These are phyloP conservation scores for Naganishia vishniacii DNA, from an alignment of 768 basidiomycete species.

Conservation along the genomic window DNA sequence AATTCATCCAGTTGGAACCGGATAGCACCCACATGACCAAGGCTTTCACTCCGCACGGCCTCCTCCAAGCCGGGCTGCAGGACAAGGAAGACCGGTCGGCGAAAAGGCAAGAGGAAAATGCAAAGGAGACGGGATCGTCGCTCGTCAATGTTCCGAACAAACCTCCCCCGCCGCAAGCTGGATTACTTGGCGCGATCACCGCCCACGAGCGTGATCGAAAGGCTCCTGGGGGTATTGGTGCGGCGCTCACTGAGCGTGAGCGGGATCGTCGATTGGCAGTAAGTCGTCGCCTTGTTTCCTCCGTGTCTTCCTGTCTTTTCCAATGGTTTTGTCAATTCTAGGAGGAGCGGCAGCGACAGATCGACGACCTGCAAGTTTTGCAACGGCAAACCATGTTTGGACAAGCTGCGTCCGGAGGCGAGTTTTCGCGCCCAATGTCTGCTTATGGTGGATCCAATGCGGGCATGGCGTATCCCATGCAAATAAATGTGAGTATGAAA, in stretches of 20 bases:
- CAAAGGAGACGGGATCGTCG: slow-evolving; percentile 82
- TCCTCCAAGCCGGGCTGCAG: slow-evolving; percentile 89
- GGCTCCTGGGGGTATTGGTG: slow-evolving; percentile 90
- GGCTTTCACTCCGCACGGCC: slow-evolving; percentile 87
- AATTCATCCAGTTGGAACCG: slow-evolving; percentile 67
- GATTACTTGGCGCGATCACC: slow-evolving; percentile 90
- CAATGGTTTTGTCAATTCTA: no score
- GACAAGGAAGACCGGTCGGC: slow-evolving; percentile 95
- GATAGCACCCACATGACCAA: slow-evolving; percentile 70
- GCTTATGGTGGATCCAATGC: slow-evolving; percentile 36
- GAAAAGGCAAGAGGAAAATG: slow-evolving; percentile 87
- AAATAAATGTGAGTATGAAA: slow-evolving; percentile 29
- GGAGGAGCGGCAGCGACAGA: slow-evolving; percentile 86
- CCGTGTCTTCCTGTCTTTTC: no score
- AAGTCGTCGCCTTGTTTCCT: slow-evolving; percentile 30
- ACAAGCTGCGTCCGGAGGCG: slow-evolving; percentile 31
- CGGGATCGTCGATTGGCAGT: slow-evolving; percentile 77
- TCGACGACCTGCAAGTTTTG: slow-evolving; percentile 81
- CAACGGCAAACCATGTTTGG: slow-evolving; percentile 86
- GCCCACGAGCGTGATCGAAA: slow-evolving; percentile 91
- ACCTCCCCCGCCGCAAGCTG: slow-evolving; percentile 89
- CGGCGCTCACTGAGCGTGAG: slow-evolving; percentile 88
- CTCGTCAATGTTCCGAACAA: slow-evolving; percentile 94
- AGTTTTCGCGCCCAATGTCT: slow-evolving; percentile 53
- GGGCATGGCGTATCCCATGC: slow-evolving; percentile 38